A percentile compares a stretch with the other conserved stretches of the same genome.
phyloP scores from a whole-genome alignment of 164 flowering plant genomes.

The grape (Vitis vinifera) region ASM3070453v1 NC_081808.1:15103001-15103500 shows the following conservation, averaged over 20 bases:
- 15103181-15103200: conserved; percentile 38
- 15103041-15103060: conserved; percentile 42
- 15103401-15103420: conserved; percentile 36
- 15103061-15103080: conserved; percentile 40
- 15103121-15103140: conserved; percentile 24
- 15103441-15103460: conserved; percentile 19
- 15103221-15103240: conserved; percentile 26
- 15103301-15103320: conserved; percentile 36
- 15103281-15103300: conserved; percentile 28
- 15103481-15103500: conserved; percentile 26
- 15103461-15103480: conserved; percentile 25
- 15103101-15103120: conserved; percentile 43
- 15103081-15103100: conserved; percentile 44
- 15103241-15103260: conserved; percentile 21
- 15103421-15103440: conserved; percentile 19
- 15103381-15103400: conserved; percentile 47
- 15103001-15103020: conserved; percentile 45
- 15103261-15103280: conserved; percentile 25
- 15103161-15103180: conserved; percentile 32
- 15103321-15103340: conserved; percentile 25
- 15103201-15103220: conserved; percentile 27
- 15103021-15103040: conserved; percentile 48
- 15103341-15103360: conserved; percentile 37
- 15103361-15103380: conserved; percentile 35
- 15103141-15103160: conserved; percentile 43